Conservation (phyloP, 2,329 filamentous ascomycete species). For the Claviceps humidiphila region DNA sequence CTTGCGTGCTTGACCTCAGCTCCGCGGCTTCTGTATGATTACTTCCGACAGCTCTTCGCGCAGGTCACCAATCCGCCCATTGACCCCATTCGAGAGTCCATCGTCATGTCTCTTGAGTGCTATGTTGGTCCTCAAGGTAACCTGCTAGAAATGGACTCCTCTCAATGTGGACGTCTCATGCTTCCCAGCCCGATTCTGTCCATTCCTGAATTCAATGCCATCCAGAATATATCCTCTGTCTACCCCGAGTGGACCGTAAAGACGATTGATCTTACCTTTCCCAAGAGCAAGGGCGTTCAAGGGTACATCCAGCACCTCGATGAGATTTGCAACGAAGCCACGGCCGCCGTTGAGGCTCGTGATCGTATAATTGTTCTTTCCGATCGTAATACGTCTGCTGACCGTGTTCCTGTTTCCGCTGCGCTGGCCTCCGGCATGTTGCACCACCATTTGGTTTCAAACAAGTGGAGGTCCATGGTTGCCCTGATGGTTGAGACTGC, state of each 20-base stretch:
- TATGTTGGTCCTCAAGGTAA: slow-evolving; percentile 96
- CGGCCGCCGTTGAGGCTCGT: slow-evolving; percentile 66
- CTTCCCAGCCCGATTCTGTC: slow-evolving; percentile 82
- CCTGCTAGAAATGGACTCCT: slow-evolving; percentile 80
- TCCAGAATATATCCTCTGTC: slow-evolving; percentile 62
- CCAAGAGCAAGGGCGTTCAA: slow-evolving; percentile 67
- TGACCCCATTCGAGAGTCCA: slow-evolving; percentile 90
- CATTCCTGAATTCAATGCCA: slow-evolving; percentile 77
- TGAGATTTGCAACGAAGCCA: slow-evolving; percentile 73
- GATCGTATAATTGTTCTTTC: slow-evolving; percentile 83
- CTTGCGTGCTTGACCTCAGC: slow-evolving; percentile 83
- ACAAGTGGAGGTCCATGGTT: slow-evolving; percentile 86
- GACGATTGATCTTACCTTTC: slow-evolving; percentile 85
- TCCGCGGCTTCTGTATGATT: slow-evolving; percentile 82
- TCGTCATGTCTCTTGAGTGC: slow-evolving; percentile 95
- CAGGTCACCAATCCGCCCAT: slow-evolving; percentile 98
- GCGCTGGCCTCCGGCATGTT: slow-evolving; percentile 85
- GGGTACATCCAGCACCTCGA: slow-evolving; percentile 84
- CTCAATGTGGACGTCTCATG: slow-evolving; percentile 74
- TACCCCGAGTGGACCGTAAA: slow-evolving; percentile 77
- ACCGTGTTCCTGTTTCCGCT: slow-evolving; percentile 75
- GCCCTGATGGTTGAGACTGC: slow-evolving; percentile 80
- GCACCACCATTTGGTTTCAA: slow-evolving; percentile 87
- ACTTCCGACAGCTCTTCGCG: slow-evolving; percentile 94
- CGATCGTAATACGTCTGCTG: slow-evolving; percentile 70